A percentile compares a stretch with the other conserved stretches of the same genome.
phyloP scores from a whole-genome alignment of 208 protist species.

The Plasmodiophora brassicae region DNA sequence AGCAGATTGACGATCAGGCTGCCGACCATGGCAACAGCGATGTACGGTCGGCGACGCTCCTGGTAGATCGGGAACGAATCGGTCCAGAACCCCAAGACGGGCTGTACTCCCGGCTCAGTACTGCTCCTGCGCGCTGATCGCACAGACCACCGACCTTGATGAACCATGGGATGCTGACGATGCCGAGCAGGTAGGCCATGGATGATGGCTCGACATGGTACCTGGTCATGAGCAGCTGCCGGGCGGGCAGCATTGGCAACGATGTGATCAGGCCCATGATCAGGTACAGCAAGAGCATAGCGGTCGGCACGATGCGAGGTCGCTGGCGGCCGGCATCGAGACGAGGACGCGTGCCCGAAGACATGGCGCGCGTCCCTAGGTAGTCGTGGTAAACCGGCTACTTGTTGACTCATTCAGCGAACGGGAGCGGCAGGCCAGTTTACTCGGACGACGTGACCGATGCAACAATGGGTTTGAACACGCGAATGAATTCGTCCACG shows the following conservation, averaged over 20 bases:
- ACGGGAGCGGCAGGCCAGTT: too few species aligned
- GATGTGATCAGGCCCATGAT: background rate
- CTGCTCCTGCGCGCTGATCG: too few species aligned
- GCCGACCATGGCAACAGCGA: background rate
- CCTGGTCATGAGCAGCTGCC: background rate
- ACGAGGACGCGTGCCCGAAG: too few species aligned
- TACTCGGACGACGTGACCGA: background rate
- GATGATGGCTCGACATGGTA: background rate
- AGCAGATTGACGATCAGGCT: background rate
- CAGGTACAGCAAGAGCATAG: too few species aligned
- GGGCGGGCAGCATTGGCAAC: background rate
- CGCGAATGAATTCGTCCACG: background rate
- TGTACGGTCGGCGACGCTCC: background rate
- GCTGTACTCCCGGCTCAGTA: too few species aligned
- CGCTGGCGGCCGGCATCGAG: too few species aligned
- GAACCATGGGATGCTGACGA: background rate
- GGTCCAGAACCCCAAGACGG: background rate
- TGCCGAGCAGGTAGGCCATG: background rate
- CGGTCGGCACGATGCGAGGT: too few species aligned
- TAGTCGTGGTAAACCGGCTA: too few species aligned
- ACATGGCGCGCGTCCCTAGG: too few species aligned
- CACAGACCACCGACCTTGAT: too few species aligned
- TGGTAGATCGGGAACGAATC: background rate
- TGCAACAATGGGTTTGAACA: slow-evolving; percentile 14
- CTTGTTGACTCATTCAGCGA: too few species aligned